phyloP scores from a whole-genome alignment of 106 monocot species.

The Alisma plantagoaquatica region DNA sequence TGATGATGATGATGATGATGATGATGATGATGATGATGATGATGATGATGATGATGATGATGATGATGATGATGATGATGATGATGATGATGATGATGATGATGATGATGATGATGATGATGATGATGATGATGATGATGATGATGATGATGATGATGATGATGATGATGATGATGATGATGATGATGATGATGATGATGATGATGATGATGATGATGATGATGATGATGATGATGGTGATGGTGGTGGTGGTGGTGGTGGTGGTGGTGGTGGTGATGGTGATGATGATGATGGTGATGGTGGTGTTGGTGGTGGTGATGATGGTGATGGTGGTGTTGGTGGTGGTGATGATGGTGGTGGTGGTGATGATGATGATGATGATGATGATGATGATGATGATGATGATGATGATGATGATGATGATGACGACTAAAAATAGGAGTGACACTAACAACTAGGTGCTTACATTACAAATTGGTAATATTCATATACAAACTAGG shows the following conservation, averaged over 20 bases:
- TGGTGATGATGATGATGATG: conserved; percentile 1
- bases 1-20: not conserved
- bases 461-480: too few relatives aligned
- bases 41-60: not conserved
- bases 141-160: conserved; percentile 1
- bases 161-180: conserved; percentile 1
- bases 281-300: not conserved
- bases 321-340: not conserved
- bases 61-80: not conserved
- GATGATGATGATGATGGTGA: conserved; percentile 1
- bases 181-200: conserved; percentile 1
- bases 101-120: not conserved
- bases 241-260: not conserved
- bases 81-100: not conserved
- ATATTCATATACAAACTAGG: too few relatives aligned
- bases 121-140: not conserved
- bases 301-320: not conserved
- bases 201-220: conserved; percentile 1
- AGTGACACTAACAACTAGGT: too few relatives aligned
- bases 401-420: conserved; percentile 1
- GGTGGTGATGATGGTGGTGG: not conserved
- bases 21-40: not conserved
- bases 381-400: conserved; percentile 1
- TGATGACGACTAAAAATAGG: not conserved
- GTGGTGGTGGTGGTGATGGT: not conserved